Evolutionary conservation across 1,139 yeast species (phyloP).

Genomic region (Candida albicans): DNA sequence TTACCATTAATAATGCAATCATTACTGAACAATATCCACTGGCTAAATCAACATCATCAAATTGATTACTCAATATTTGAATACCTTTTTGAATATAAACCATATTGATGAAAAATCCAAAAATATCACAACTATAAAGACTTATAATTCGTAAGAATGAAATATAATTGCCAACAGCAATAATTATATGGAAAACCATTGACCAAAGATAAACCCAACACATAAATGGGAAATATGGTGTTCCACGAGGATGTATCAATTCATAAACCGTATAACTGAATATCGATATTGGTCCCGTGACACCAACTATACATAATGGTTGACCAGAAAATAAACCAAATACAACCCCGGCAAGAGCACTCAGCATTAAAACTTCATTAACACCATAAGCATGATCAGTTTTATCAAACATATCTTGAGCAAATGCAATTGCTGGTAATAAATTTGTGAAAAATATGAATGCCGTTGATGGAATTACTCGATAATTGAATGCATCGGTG

Average conservation of each 20-base stretch:
- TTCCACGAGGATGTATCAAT: slow-evolving; percentile 61
- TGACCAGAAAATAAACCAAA: slow-evolving; percentile 88
- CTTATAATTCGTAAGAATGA: slow-evolving; percentile 73
- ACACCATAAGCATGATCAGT: slow-evolving; percentile 87
- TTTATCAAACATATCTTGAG: slow-evolving; percentile 94
- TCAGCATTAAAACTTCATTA: slow-evolving; percentile 79
- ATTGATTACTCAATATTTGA: slow-evolving; percentile 75
- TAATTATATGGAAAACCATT: slow-evolving; percentile 72
- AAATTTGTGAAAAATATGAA: slow-evolving; percentile 87
- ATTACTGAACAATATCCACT: slow-evolving; percentile 77
- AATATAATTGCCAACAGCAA: slow-evolving; percentile 72
- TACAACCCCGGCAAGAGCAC: slow-evolving; percentile 85
- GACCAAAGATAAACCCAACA: slow-evolving; percentile 95
- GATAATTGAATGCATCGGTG: slow-evolving; percentile 77
- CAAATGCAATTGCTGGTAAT: slow-evolving; percentile 93
- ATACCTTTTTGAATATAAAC: slow-evolving; percentile 93
- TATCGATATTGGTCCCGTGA: slow-evolving; percentile 91
- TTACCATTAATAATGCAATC: slow-evolving; percentile 68
- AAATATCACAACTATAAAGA: slow-evolving; percentile 84
- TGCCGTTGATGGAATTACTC: slow-evolving; percentile 84
- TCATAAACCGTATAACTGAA: slow-evolving; percentile 91
- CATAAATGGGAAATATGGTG: slow-evolving; percentile 88
- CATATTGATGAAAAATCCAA: slow-evolving; percentile 86
- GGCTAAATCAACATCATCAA: slow-evolving; percentile 42
- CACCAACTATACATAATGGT: slow-evolving; percentile 95